phyloP scores from a whole-genome alignment of 179 eudicot species.

The Actinidia chinensis region DNA sequence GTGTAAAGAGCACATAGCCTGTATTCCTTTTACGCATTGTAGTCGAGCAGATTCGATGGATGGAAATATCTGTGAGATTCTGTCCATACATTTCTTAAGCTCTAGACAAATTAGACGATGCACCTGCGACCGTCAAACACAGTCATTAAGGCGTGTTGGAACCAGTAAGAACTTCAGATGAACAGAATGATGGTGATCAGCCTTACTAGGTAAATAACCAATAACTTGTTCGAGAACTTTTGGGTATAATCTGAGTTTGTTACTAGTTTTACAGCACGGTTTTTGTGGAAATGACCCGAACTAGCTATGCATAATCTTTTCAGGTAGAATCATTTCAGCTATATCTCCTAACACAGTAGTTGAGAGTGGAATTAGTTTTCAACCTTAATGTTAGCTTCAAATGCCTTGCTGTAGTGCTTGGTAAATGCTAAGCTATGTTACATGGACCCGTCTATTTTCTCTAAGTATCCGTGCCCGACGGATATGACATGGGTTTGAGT shows the following conservation, averaged over 20 bases:
- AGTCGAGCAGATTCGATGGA: constrained; percentile 71
- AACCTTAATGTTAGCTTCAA: too few species aligned
- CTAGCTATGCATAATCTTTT: background rate
- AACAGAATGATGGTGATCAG: background rate
- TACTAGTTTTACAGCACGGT: background rate
- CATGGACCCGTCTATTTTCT: too few species aligned
- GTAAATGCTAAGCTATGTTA: too few species aligned
- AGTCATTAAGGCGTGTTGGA: background rate
- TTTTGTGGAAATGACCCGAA: background rate
- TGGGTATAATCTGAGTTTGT: background rate
- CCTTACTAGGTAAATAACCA: background rate
- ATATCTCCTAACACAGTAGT: too few species aligned
- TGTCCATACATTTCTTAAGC: constrained; percentile 39
- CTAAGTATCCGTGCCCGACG: too few species aligned
- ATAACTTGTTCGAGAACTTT: background rate
- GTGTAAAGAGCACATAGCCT: constrained; percentile 38
- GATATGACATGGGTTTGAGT: too few species aligned
- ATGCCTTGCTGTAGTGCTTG: too few species aligned
- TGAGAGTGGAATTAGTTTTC: too few species aligned
- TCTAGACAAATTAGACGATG: constrained; percentile 60
- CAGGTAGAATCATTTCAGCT: too few species aligned
- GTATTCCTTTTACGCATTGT: constrained; percentile 55
- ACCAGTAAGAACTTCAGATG: background rate
- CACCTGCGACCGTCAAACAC: constrained; percentile 44
- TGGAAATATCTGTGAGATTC: constrained; percentile 42